These are phyloP conservation scores for Brassica napus DNA, from an alignment of 345 rosid species.

Conservation along the genomic window Da-Ae NC_063440.1:11544501-11545000, in stretches of 20 bases:
- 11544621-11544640: neutral
- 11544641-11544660: slow-evolving; percentile 69
- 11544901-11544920: neutral
- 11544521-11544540: neutral
- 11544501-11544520: neutral
- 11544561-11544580: neutral
- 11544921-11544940: slow-evolving; percentile 36
- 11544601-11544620: neutral
- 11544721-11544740: no score
- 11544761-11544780: slow-evolving; percentile 55
- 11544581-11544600: neutral
- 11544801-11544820: slow-evolving; percentile 56
- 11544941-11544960: slow-evolving; percentile 48
- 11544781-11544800: slow-evolving; percentile 53
- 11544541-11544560: neutral
- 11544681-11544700: slow-evolving; percentile 76
- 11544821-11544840: slow-evolving; percentile 66
- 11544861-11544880: slow-evolving; percentile 80
- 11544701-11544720: neutral
- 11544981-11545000: slow-evolving; percentile 46
- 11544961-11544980: slow-evolving; percentile 62
- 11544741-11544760: no score
- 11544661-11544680: slow-evolving; percentile 50
- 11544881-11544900: slow-evolving; percentile 9
- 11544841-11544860: slow-evolving; percentile 58